Percentiles rank a stretch among this genome's conserved stretches.
These are phyloP conservation scores for Chenopodium album DNA, from an alignment of 148 eudicot genomes.

Conservation along the genomic window DNA sequence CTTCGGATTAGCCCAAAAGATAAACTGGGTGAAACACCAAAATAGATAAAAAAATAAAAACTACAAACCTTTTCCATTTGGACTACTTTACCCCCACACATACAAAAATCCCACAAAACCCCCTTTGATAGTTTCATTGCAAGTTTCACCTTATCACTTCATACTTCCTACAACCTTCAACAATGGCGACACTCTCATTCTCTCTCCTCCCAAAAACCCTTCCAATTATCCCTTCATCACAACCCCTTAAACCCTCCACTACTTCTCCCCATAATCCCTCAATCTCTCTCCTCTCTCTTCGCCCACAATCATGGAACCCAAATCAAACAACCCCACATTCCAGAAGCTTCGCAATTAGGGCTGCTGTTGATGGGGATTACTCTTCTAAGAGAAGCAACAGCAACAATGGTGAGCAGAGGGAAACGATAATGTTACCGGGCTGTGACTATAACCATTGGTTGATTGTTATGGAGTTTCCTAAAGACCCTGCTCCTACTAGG, in stretches of 20 bases:
- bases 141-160: slow-evolving; percentile 23
- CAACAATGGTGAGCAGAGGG: slow-evolving; percentile 53
- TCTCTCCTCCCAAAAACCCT: slow-evolving; percentile 54
- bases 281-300: slow-evolving; percentile 13
- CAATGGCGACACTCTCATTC: slow-evolving; percentile 57
- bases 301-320: neutral
- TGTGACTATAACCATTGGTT: slow-evolving; percentile 96
- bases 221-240: slow-evolving; percentile 6
- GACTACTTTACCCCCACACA: neutral
- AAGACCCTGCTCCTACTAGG: slow-evolving; percentile 87
- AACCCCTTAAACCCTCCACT: slow-evolving; percentile 28
- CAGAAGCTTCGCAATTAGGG: slow-evolving; percentile 19
- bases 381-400: slow-evolving; percentile 42
- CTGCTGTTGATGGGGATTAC: slow-evolving; percentile 43
- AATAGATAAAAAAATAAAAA: too few species aligned
- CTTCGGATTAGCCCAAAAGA: too few species aligned
- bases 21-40: too few species aligned
- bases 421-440: slow-evolving; percentile 79
- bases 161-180: neutral
- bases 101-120: slow-evolving; percentile 2
- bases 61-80: too few species aligned
- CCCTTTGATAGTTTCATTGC: too few species aligned
- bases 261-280: slow-evolving; percentile 13
- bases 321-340: neutral
- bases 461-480: slow-evolving; percentile 93